phyloP scores from a whole-genome alignment of 352 stramenopile species.

The Saprolegnia diclina region DNA sequence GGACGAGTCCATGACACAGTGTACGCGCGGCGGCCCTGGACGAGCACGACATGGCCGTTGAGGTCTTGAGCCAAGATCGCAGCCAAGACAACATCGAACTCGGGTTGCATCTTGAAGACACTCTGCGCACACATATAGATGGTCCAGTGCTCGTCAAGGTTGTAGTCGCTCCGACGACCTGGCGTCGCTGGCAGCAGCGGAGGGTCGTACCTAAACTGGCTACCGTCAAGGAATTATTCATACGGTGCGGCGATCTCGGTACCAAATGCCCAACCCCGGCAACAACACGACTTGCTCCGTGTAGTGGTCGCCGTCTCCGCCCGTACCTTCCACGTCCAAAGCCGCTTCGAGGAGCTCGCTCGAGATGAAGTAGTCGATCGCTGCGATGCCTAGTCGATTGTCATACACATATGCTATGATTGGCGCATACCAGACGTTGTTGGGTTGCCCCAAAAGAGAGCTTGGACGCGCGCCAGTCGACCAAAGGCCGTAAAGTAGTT shows the following conservation, averaged over 20 bases:
- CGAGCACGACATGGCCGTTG: constrained; percentile 29
- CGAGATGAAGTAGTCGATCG: constrained; percentile 68
- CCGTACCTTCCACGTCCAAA: not conserved
- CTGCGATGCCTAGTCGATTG: constrained; percentile 20
- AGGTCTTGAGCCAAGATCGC: constrained; percentile 32
- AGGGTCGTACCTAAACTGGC: constrained; percentile 18
- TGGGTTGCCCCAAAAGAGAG: constrained; percentile 65
- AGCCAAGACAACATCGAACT: constrained; percentile 38
- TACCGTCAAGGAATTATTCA: not conserved
- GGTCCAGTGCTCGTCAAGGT: constrained; percentile 10
- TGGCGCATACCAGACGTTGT: constrained; percentile 37
- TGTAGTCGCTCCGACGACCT: constrained; percentile 8
- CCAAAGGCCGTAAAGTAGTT: constrained; percentile 38
- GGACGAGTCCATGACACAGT: no score
- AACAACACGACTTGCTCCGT: constrained; percentile 54
- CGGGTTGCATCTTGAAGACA: constrained; percentile 51
- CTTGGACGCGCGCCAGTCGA: constrained; percentile 47
- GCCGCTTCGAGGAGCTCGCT: constrained; percentile 42
- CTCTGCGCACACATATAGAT: constrained; percentile 46
- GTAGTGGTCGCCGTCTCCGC: constrained; percentile 31
- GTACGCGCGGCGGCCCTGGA: constrained; percentile 28
- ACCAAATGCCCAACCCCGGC: constrained; percentile 53
- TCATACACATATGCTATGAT: not conserved
- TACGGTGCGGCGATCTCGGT: constrained; percentile 13
- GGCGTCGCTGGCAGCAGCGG: constrained; percentile 5